Base-by-base conservation (phyloP, 1,284 basidiomycete species). In the Tilletia indica region DNA sequence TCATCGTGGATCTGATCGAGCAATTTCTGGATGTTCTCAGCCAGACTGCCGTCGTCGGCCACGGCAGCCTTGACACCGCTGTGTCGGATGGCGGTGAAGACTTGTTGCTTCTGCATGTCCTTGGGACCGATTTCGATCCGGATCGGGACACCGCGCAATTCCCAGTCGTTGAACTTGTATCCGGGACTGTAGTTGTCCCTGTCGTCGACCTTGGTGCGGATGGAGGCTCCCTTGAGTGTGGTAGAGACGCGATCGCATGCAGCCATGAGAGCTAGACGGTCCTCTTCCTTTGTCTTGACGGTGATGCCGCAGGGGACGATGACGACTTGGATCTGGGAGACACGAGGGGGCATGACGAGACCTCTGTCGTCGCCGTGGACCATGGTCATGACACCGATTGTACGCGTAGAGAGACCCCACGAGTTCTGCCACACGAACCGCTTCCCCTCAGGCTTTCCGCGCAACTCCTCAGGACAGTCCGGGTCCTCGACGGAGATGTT, bases 81-180 rank as follows among this genome's bases (percentile, higher is more conserved):
- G 85, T 97, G 94, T 73, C 96, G 91, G 73, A 95, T 92, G 63
- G 95, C 94, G 34, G 91, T 88, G 64, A 97, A 86, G 0, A 92
- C 92, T 82, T 94, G 90, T 73, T 90, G 86, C 86, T 93, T 93
- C 70, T 89, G 89, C 76, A 99, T 87, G 85, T 99, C 96, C 77
- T 92, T 91, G 69, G 96, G 96, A 12, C 96, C 97, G 77, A 99
- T 91, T 86, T 99, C 97, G 77, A 99, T 90, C 77, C 96, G 93
- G 72, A 99, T 88, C 31, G 96, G 97, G 42, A 98, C 94, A 85
- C 97, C 97, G 19, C 82, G 78, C 71, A 84, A 91, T 87, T 99
- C 97, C 94, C 96, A 98, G 84, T 98, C 93, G 85, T 97, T 97
- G 87, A 97, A 99, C 87, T 99, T 99, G 88, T 91, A 99, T 61